A percentile compares a stretch with the other conserved stretches of the same genome.
Evolutionary conservation across 345 rosid species (phyloP).

Genomic region (Gossypium mustelinum): DNA sequence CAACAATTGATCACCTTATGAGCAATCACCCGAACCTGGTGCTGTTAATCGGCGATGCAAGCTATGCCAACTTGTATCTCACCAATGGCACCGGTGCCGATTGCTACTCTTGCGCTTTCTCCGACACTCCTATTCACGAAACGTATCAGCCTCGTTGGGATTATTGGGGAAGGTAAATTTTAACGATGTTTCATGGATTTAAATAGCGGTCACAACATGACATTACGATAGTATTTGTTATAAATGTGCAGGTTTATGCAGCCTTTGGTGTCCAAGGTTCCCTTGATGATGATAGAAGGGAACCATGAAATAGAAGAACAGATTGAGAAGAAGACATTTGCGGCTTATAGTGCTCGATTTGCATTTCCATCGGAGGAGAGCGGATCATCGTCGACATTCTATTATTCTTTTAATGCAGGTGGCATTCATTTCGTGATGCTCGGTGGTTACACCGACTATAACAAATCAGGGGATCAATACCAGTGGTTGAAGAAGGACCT

Average conservation of each 20-base stretch:
- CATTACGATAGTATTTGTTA: not conserved
- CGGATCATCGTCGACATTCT: constrained; percentile 64
- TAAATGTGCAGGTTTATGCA: constrained; percentile 64
- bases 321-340: constrained; percentile 57
- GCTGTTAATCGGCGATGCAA: constrained; percentile 66
- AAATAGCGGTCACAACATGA: not conserved
- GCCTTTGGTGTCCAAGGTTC: constrained; percentile 60
- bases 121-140: constrained; percentile 42
- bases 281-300: constrained; percentile 83
- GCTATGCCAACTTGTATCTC: constrained; percentile 71
- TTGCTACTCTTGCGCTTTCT: constrained; percentile 48
- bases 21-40: constrained; percentile 77
- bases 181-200: not conserved
- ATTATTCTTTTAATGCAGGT: constrained; percentile 88
- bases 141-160: constrained; percentile 98
- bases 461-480: constrained; percentile 72
- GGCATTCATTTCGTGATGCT: constrained; percentile 93
- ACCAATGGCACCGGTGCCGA: constrained; percentile 60
- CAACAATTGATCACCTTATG: constrained; percentile 47
- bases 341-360: constrained; percentile 78
- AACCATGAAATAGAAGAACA: constrained; percentile 81
- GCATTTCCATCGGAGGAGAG: constrained; percentile 80
- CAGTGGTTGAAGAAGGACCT: constrained; percentile 72
- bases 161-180: constrained; percentile 88
- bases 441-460: constrained; percentile 56